Conservation (phyloP, 1,284 basidiomycete genomes). For the Pseudozyma hubeiensis region DNA sequence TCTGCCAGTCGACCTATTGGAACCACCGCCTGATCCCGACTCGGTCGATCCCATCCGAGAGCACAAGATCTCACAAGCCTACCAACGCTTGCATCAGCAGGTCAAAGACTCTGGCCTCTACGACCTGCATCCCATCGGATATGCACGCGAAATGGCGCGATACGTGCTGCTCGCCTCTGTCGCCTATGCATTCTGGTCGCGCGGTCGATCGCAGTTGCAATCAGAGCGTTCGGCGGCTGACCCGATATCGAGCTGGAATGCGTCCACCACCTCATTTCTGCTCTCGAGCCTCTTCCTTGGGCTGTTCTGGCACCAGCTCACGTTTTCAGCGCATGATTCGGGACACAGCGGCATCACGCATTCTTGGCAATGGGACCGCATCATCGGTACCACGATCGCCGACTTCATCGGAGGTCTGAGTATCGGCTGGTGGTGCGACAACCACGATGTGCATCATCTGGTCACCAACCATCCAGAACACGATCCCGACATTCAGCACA, state of each 20-base stretch:
- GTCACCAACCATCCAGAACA: slow-evolving; percentile 98
- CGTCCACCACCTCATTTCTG: slow-evolving; percentile 71
- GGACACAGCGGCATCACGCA: slow-evolving; percentile 95
- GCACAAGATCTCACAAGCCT: slow-evolving; percentile 80
- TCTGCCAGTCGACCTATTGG: slow-evolving; percentile 63
- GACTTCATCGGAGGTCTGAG: slow-evolving; percentile 91
- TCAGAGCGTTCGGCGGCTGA: slow-evolving; percentile 1
- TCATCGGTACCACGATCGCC: slow-evolving; percentile 83
- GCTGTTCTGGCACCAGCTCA: slow-evolving; percentile 92
- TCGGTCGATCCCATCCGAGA: slow-evolving; percentile 75
- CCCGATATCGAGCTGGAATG: background rate
- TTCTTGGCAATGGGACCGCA: slow-evolving; percentile 82
- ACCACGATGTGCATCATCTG: slow-evolving; percentile 97
- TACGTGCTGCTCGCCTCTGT: slow-evolving; percentile 77
- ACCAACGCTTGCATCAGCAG: slow-evolving; percentile 81
- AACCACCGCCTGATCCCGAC: slow-evolving; percentile 69
- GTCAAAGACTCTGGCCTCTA: slow-evolving; percentile 86
- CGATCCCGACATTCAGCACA: slow-evolving; percentile 88
- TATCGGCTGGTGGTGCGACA: slow-evolving; percentile 98
- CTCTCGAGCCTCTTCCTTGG: slow-evolving; percentile 83
- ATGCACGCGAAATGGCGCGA: slow-evolving; percentile 85
- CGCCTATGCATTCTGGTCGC: slow-evolving; percentile 75
- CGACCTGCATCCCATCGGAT: slow-evolving; percentile 84
- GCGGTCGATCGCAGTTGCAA: slow-evolving; percentile 31
- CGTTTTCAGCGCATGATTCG: slow-evolving; percentile 91